Conservation (phyloP, 2,329 filamentous ascomycete genomes). For the Phyllosticta citrichinensis region DNA sequence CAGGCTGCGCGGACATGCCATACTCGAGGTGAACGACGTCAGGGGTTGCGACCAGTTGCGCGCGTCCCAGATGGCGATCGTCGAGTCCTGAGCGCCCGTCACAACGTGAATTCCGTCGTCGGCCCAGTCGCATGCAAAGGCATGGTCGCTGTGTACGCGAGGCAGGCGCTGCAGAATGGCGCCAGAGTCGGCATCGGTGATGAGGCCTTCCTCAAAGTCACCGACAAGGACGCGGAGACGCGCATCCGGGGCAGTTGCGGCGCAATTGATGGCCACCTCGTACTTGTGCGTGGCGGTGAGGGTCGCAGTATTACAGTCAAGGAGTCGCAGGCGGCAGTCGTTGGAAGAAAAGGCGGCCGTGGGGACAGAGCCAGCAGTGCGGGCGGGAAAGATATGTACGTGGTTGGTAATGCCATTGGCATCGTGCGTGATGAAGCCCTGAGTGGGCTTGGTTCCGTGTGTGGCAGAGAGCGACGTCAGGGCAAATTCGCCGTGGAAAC, state of each 20-base stretch:
- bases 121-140: conserved; percentile 72
- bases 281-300: conserved; percentile 49
- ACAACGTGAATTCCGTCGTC: conserved; percentile 67
- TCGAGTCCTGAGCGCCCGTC: conserved; percentile 66
- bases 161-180: conserved; percentile 46
- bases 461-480: conserved; percentile 33
- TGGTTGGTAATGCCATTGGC: conserved; percentile 49
- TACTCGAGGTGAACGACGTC: conserved; percentile 50
- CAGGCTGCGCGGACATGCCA: conserved; percentile 59
- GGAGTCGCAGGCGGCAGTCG: conserved; percentile 43
- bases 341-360: conserved; percentile 49
- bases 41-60: conserved; percentile 53
- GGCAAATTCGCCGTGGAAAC: conserved; percentile 49
- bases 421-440: conserved; percentile 41
- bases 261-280: conserved; percentile 59
- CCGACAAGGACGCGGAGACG: conserved; percentile 65
- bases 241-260: conserved; percentile 60
- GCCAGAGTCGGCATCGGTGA: conserved; percentile 60
- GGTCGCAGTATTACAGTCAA: conserved; percentile 47
- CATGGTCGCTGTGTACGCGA: conserved; percentile 55
- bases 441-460: conserved; percentile 23
- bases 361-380: conserved; percentile 35
- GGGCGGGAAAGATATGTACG: conserved; percentile 42
- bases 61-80: conserved; percentile 66
- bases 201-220: conserved; percentile 54